phyloP scores from a whole-genome alignment of 441 rosid species.

The Gossypium davidsonii region DNA sequence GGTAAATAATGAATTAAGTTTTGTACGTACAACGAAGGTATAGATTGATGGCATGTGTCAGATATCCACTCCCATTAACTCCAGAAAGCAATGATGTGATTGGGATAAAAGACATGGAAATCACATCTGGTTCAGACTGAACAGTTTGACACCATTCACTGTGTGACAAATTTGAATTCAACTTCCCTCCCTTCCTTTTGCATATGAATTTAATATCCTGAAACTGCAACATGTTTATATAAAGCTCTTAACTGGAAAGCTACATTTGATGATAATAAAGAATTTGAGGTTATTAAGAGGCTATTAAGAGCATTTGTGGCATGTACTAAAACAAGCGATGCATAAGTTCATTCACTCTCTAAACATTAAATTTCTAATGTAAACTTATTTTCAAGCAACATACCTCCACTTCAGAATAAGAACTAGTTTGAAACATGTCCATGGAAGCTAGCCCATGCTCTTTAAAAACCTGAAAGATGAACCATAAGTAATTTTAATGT shows the following conservation, averaged over 20 bases:
- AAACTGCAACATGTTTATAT: conserved; percentile 12
- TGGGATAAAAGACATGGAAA: conserved; percentile 87
- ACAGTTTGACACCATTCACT: conserved; percentile 86
- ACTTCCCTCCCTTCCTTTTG: conserved; percentile 89
- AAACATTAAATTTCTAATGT: not conserved
- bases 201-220: conserved; percentile 62
- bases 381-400: not conserved
- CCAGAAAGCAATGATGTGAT: conserved; percentile 85
- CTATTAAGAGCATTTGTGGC: not conserved
- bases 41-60: conserved; percentile 95
- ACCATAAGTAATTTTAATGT: not conserved
- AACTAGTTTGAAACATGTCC: conserved; percentile 6
- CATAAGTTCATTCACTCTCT: not conserved
- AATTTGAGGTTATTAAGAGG: not conserved
- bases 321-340: not conserved
- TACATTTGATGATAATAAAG: not conserved
- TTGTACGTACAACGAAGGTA: conserved; percentile 73
- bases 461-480: not conserved
- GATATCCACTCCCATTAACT: conserved; percentile 92
- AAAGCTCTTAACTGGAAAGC: not conserved
- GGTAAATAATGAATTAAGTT: not conserved
- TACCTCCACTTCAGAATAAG: conserved; percentile 12
- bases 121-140: conserved; percentile 80
- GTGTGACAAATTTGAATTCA: conserved; percentile 47
- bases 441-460: conserved; percentile 9